These are phyloP conservation scores for Stentor coeruleus DNA, from an alignment of 73 alveolate genomes.

Conservation along the genomic window DNA sequence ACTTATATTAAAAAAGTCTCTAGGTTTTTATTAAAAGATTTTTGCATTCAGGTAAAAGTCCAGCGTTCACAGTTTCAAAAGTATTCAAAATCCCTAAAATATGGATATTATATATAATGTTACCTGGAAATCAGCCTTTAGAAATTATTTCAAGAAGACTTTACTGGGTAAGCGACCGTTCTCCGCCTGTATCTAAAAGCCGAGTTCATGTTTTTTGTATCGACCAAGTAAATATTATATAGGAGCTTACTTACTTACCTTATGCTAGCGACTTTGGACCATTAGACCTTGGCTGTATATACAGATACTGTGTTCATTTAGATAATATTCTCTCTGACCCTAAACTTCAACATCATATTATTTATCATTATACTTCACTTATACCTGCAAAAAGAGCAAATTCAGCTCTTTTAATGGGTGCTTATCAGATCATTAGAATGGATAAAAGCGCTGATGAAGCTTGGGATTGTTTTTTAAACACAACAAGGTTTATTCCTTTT, in stretches of 20 bases:
- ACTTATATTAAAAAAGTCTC: no score
- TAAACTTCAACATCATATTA: conserved; percentile 25
- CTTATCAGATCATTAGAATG: conserved; percentile 56
- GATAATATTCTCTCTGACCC: conserved; percentile 49
- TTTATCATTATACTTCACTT: conserved; percentile 31
- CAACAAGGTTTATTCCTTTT: conserved; percentile 39
- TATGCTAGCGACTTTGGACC: conserved; percentile 80
- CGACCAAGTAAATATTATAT: no score
- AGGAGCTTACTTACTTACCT: conserved; percentile 74
- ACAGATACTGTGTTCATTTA: conserved; percentile 59
- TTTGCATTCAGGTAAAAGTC: no score
- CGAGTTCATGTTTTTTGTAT: no score
- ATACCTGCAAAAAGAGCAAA: conserved; percentile 27
- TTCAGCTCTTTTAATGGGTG: conserved; percentile 58
- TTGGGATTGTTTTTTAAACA: conserved; percentile 2
- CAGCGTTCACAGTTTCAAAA: no score
- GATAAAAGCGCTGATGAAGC: conserved; percentile 64
- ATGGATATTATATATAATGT: no score
- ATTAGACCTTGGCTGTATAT: conserved; percentile 59
- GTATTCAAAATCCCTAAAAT: no score
- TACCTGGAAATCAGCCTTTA: background rate
- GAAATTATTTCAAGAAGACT: conserved; percentile 56
- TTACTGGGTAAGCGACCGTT: conserved; percentile 75
- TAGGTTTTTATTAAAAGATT: no score
- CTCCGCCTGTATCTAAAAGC: conserved; percentile 64